These are phyloP conservation scores for Mycena amicta DNA, from an alignment of 768 basidiomycete species.

Conservation along the genomic window DNA sequence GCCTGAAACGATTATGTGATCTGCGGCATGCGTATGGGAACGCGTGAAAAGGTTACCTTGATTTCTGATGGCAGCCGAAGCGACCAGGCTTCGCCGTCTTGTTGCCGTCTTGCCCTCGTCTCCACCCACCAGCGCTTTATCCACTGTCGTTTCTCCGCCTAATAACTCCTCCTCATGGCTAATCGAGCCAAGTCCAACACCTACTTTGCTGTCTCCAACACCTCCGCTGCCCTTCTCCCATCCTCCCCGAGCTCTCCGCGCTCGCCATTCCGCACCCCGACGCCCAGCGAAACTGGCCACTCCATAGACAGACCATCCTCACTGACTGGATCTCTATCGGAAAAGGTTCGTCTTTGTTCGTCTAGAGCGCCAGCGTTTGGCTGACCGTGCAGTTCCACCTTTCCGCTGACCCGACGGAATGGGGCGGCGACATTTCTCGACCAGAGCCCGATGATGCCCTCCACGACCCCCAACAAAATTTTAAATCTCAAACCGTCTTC, in stretches of 20 bases:
- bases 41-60: no score
- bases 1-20: no score
- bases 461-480: conserved; percentile 59
- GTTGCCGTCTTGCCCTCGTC: no score
- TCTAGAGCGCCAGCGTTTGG: background rate
- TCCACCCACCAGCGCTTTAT: no score
- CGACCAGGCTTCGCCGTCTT: no score
- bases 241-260: background rate
- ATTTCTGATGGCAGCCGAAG: no score
- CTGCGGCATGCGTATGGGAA: no score
- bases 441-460: conserved; percentile 50
- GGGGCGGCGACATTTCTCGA: background rate
- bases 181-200: background rate
- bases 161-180: background rate
- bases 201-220: background rate
- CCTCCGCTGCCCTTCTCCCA: background rate
- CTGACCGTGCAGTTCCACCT: background rate
- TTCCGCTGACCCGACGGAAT: background rate
- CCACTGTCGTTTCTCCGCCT: background rate
- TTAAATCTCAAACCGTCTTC: conserved; percentile 49
- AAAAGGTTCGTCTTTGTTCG: no score
- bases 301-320: background rate
- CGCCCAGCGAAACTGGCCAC: background rate
- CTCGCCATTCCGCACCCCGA: background rate
- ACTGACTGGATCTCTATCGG: background rate